phyloP scores from a whole-genome alignment of 2,329 filamentous ascomycete species.

The Talaromyces pinophilus region DNA sequence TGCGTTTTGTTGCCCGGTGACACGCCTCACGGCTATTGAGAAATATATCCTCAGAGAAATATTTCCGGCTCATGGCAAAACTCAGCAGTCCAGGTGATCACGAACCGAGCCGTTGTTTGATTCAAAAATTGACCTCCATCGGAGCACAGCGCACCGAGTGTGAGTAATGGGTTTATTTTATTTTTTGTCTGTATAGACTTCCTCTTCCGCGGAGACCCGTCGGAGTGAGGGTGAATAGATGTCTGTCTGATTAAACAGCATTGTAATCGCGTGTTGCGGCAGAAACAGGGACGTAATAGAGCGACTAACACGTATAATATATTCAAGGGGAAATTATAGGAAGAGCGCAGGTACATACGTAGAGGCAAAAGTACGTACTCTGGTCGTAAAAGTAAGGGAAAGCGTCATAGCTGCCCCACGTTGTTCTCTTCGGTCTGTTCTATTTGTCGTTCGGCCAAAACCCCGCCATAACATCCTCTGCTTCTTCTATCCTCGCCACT shows the following conservation, averaged over 20 bases:
- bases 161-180: slow-evolving; percentile 2
- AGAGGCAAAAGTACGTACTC: not conserved
- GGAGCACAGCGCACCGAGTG: slow-evolving; percentile 9
- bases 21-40: slow-evolving; percentile 1
- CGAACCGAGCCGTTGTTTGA: not conserved
- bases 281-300: not conserved
- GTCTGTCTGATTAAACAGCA: not conserved
- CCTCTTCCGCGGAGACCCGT: slow-evolving; percentile 11
- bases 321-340: not conserved
- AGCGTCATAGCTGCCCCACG: slow-evolving; percentile 30
- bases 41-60: not conserved
- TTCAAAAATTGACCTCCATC: not conserved
- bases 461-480: slow-evolving; percentile 13
- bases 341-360: not conserved
- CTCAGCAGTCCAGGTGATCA: slow-evolving; percentile 15
- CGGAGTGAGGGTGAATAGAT: not conserved
- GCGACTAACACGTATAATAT: not conserved
- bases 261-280: not conserved
- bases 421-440: slow-evolving; percentile 13
- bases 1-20: slow-evolving; percentile 9
- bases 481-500: slow-evolving; percentile 17
- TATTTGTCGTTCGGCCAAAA: slow-evolving; percentile 5
- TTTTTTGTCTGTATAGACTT: not conserved
- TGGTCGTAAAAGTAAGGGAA: too few relatives aligned
- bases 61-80: not conserved